Evolutionary conservation across 2,329 filamentous ascomycete genomes (phyloP).

Genomic region (Dichotomopilus funicola): DNA sequence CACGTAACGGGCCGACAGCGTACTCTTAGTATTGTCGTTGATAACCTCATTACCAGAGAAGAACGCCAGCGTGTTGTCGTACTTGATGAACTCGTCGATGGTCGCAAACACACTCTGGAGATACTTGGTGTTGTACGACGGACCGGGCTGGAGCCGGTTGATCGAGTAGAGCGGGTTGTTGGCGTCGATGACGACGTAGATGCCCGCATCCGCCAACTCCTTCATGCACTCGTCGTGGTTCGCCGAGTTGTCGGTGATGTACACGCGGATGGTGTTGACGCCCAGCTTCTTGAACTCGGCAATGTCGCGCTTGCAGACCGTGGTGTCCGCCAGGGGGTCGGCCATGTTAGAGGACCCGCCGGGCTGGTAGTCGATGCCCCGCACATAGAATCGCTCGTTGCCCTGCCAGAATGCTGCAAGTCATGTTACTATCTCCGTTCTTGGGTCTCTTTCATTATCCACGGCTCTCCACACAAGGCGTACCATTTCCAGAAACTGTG

Average conservation of each 20-base stretch:
- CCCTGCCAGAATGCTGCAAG: slow-evolving; percentile 48
- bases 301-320: slow-evolving; percentile 72
- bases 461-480: slow-evolving; percentile 14
- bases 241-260: slow-evolving; percentile 81
- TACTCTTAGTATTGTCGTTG: slow-evolving; percentile 58
- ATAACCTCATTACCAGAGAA: slow-evolving; percentile 79
- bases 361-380: slow-evolving; percentile 58
- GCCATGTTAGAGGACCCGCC: slow-evolving; percentile 47
- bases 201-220: slow-evolving; percentile 71
- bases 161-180: slow-evolving; percentile 86
- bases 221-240: slow-evolving; percentile 83
- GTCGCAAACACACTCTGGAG: slow-evolving; percentile 81
- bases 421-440: slow-evolving; percentile 16
- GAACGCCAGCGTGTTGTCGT: slow-evolving; percentile 81
- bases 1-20: slow-evolving; percentile 62
- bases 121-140: slow-evolving; percentile 82
- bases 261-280: slow-evolving; percentile 87
- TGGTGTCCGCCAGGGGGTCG: slow-evolving; percentile 72
- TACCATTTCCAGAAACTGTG: slow-evolving; percentile 52
- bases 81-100: slow-evolving; percentile 74
- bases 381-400: slow-evolving; percentile 50
- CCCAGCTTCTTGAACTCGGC: slow-evolving; percentile 76
- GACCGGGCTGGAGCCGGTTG: slow-evolving; percentile 65
- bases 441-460: neutral
- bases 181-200: slow-evolving; percentile 87